Base-by-base conservation (phyloP, 352 stramenopile genomes). In the Globisporangium cystogenes region DNA sequence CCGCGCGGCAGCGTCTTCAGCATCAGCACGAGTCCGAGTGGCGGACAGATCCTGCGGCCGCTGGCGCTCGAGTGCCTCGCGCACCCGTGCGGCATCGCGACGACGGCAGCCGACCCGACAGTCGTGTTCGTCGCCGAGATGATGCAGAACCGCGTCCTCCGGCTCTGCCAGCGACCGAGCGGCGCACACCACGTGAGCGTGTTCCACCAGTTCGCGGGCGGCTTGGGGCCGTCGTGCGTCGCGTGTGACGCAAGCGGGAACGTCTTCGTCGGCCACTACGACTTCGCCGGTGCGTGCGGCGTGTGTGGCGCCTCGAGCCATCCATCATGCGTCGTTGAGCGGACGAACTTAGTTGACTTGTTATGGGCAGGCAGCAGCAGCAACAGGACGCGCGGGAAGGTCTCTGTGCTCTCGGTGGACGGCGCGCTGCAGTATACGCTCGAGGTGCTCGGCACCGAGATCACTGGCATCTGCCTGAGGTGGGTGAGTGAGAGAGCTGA, bases 201-300 rank as follows among this genome's bases (percentile, higher is more conserved):
- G 15, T 93, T 95, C 33, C 66, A 92, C 53, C 81, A 93, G 60
- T 95, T 95, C 53, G 63, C 70, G 14, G 87, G 87, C 4, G 77
- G 80, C 14, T 66, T 96, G 55, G 85, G 86, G 0, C 86, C 85
- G 10, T 93, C 82, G 2, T 83, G 82, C 29, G 49, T 94, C 31
- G 78, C 66, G 15, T 89, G 74, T 44, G 81, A 86, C n/a, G 58
- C 55, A 7, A 67, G 68, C 24, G 81, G 79, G 4, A 60, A 55
- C 4, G 51, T 96, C 21, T 95, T 90, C 52, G 82, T 96, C 18
- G 85, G 82, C 2, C 80, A 89, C 53, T 95, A 82, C 57, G 83
- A 95, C 58, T 90, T 94, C 72, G 69, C 80, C 53, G 78, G 77
- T 86, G 51, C n/a, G 11, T 20, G 8, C 14, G 31, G 43, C 43